Conservation (phyloP, 2,329 filamentous ascomycete genomes). For the Helicocarpus griseus region DNA sequence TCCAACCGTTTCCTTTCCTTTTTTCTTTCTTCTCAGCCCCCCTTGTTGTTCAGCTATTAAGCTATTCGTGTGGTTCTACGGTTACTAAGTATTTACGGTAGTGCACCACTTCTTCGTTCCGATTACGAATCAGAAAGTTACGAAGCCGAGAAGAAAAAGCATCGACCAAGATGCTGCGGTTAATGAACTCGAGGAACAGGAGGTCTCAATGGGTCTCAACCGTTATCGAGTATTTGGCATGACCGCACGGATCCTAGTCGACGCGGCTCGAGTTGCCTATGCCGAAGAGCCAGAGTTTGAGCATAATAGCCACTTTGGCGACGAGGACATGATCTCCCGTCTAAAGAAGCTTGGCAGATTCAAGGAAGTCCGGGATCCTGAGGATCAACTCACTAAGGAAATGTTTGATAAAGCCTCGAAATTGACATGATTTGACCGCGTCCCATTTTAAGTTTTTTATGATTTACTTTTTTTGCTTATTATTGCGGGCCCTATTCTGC, state of each 20-base stretch:
- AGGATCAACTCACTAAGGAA: constrained; percentile 44
- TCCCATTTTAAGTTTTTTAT: background rate
- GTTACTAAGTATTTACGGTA: constrained; percentile 18
- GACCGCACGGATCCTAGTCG: constrained; percentile 84
- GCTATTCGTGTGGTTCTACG: background rate
- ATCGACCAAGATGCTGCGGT: constrained; percentile 34
- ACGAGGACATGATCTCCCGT: constrained; percentile 55
- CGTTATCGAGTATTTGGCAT: constrained; percentile 88
- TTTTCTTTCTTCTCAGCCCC: too few relatives aligned
- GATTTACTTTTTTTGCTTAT: background rate
- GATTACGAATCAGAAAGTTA: constrained; percentile 59
- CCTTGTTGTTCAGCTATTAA: too few relatives aligned
- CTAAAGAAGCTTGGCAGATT: constrained; percentile 49
- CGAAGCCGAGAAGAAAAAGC: constrained; percentile 41
- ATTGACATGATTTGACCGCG: constrained; percentile 20
- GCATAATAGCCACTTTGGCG: constrained; percentile 54
- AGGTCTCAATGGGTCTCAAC: constrained; percentile 35
- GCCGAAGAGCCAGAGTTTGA: constrained; percentile 76
- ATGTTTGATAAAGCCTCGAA: constrained; percentile 43
- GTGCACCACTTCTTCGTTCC: constrained; percentile 92
- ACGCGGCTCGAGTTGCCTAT: constrained; percentile 78
- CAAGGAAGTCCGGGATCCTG: constrained; percentile 40
- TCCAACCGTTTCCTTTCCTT: too few relatives aligned
- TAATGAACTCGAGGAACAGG: constrained; percentile 34
- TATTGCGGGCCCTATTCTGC: constrained; percentile 1